These are phyloP conservation scores for Diversispora epigaea DNA, from an alignment of 192 early-diverging fungal species.

Conservation along the genomic window DNA sequence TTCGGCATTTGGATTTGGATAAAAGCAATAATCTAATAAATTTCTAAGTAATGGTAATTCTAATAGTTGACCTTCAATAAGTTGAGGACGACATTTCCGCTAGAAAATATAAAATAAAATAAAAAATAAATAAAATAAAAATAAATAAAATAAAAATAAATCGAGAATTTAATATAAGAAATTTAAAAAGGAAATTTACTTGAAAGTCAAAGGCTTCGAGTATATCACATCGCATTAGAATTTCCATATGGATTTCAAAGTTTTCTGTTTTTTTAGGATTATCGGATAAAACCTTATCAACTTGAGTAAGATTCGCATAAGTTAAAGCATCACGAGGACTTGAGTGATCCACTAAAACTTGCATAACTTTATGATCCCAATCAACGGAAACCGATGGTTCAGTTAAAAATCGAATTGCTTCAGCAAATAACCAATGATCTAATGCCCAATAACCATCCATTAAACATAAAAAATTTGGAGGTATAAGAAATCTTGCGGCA, in stretches of 20 bases:
- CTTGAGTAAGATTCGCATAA: not conserved
- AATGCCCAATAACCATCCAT: constrained; percentile 16
- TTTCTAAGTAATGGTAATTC: not conserved
- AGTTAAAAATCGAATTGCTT: constrained; percentile 6
- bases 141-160: too few species aligned
- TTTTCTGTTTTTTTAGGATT: not conserved
- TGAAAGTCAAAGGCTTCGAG: not conserved
- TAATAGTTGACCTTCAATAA: too few species aligned
- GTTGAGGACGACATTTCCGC: too few species aligned
- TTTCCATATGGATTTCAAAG: not conserved
- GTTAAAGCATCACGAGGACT: not conserved
- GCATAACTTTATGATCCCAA: not conserved
- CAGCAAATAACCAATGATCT: constrained; percentile 5
- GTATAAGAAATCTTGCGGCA: not conserved
- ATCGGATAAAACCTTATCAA: not conserved
- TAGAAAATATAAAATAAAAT: too few species aligned
- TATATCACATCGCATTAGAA: not conserved
- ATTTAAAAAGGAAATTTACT: not conserved
- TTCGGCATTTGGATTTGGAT: not conserved
- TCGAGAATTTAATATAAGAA: too few species aligned
- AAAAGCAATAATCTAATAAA: not conserved
- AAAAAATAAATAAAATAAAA: too few species aligned
- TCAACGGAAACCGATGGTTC: not conserved
- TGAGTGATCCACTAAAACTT: not conserved
- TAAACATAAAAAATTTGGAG: constrained; percentile 1